Conservation (phyloP, 139 green algal genomes). For the Volvox reticuliferus region DNA sequence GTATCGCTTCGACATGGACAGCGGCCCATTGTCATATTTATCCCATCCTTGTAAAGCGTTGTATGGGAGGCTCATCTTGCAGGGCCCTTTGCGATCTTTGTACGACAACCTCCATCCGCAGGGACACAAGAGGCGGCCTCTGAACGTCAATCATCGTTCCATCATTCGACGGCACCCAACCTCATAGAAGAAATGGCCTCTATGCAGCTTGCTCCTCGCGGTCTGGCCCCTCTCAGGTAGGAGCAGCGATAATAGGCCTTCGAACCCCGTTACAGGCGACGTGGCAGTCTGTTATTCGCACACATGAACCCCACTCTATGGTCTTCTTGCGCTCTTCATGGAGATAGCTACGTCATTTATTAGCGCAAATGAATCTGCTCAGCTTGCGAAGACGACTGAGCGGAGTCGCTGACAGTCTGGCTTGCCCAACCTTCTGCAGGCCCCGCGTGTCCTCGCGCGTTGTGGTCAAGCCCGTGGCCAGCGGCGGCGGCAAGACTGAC, state of each 20-base stretch:
- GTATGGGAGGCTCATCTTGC: not conserved
- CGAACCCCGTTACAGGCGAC: not conserved
- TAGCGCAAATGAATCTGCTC: too few relatives aligned
- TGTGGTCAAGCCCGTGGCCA: conserved; percentile 53
- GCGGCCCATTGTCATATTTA: too few relatives aligned
- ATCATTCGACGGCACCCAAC: not conserved
- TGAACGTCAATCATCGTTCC: not conserved
- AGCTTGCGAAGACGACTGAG: too few relatives aligned
- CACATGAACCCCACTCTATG: too few relatives aligned
- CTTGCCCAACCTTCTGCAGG: conserved; percentile 5
- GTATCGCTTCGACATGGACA: too few relatives aligned
- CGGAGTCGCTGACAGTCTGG: too few relatives aligned
- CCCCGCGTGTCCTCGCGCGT: conserved; percentile 51
- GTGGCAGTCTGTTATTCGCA: not conserved
- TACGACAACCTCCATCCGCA: not conserved
- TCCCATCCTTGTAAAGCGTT: too few relatives aligned
- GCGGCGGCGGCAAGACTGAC: conserved; percentile 81
- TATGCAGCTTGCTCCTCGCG: conserved; percentile 39
- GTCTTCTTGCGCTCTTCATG: too few relatives aligned
- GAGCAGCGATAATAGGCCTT: not conserved
- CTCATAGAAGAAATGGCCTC: conserved; percentile 18
- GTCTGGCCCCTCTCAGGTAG: conserved; percentile 40
- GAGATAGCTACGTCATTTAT: too few relatives aligned
- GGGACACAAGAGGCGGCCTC: conserved; percentile 6
- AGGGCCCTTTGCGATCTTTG: conserved; percentile 24